phyloP scores from a whole-genome alignment of 2,329 filamentous ascomycete species.

The Fusarium duplospermum region DNA sequence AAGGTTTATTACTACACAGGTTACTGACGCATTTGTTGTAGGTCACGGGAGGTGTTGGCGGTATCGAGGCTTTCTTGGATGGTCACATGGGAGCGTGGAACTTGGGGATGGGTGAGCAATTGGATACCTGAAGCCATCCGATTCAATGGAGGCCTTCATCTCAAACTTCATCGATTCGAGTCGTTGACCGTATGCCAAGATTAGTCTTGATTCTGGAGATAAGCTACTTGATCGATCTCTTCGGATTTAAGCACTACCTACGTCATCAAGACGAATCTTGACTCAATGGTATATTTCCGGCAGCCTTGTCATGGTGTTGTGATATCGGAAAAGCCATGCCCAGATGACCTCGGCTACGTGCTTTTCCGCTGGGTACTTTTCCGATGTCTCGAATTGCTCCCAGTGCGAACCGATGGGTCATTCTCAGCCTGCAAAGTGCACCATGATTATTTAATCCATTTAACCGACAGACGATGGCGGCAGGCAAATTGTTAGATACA shows the following conservation, averaged over 20 bases:
- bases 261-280: background rate
- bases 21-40: background rate
- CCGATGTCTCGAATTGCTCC: background rate
- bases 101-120: constrained; percentile 13
- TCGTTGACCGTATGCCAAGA: background rate
- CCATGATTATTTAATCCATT: background rate
- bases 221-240: background rate
- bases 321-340: background rate
- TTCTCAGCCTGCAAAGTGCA: background rate
- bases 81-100: constrained; percentile 25
- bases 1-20: background rate
- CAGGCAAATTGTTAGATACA: background rate
- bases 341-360: background rate
- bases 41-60: constrained; percentile 30
- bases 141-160: background rate
- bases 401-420: background rate
- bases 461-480: background rate
- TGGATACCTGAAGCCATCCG: background rate
- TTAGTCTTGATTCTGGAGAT: background rate
- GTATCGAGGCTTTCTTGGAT: constrained; percentile 16
- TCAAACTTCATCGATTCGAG: background rate
- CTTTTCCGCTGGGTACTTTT: background rate
- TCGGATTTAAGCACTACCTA: background rate
- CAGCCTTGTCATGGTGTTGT: background rate
- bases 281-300: background rate